Conservation (phyloP, 2,329 filamentous ascomycete genomes). For the Hawksworthiomyces lignivorus region DNA sequence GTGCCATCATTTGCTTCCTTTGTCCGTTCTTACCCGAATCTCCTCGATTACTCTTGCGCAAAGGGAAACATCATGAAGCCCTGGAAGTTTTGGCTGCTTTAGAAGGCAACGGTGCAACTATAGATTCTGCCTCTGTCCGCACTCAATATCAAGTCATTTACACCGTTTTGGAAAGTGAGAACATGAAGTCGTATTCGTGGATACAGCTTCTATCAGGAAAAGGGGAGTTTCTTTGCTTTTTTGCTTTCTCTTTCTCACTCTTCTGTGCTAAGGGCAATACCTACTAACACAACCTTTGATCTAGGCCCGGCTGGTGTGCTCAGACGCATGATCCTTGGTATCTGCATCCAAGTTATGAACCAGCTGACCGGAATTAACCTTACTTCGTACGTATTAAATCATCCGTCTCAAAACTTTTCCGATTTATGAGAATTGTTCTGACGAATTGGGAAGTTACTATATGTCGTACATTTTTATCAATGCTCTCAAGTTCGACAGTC, state of each 20-base stretch:
- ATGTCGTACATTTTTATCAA: constrained; percentile 33
- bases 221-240: too few species aligned
- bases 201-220: too few species aligned
- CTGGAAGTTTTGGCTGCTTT: constrained; percentile 26
- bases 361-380: constrained; percentile 29
- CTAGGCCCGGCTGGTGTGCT: too few species aligned
- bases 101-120: constrained; percentile 20
- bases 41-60: constrained; percentile 31
- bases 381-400: constrained; percentile 16
- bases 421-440: constrained; percentile 17
- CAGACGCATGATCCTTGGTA: constrained; percentile 40
- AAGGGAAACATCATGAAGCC: constrained; percentile 28
- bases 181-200: too few species aligned
- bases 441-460: constrained; percentile 13
- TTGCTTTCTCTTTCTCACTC: too few species aligned
- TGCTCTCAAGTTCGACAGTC: constrained; percentile 26
- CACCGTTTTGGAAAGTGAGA: too few species aligned
- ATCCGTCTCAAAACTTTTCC: too few species aligned
- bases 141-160: too few species aligned
- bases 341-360: constrained; percentile 27
- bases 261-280: too few species aligned
- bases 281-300: too few species aligned
- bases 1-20: constrained; percentile 34
- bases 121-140: constrained; percentile 9
- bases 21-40: constrained; percentile 35